A percentile compares a stretch with the other conserved stretches of the same genome.
Conservation (phyloP, 2,329 filamentous ascomycete genomes). For the Xylariaceae sp. region DNA sequence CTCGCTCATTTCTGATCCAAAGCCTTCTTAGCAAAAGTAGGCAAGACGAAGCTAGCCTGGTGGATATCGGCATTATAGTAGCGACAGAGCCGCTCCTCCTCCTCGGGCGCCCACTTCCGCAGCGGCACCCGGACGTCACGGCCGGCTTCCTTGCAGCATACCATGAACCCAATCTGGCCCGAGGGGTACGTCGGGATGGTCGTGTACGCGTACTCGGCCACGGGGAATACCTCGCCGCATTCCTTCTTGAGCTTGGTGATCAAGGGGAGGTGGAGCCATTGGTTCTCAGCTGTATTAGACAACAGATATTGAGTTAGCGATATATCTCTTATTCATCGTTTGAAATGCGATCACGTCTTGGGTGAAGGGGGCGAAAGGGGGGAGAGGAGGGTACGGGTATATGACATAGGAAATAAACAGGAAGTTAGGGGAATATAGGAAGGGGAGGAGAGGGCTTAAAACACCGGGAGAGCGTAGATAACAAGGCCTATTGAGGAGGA, state of each 20-base stretch:
- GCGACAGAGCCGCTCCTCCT: constrained; percentile 86
- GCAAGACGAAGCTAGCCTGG: constrained; percentile 87
- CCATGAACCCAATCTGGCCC: constrained; percentile 99
- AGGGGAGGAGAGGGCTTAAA: neutral
- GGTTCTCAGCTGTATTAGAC: constrained; percentile 75
- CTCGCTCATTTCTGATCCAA: constrained; percentile 44
- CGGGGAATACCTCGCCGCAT: constrained; percentile 95
- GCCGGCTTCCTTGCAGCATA: constrained; percentile 90
- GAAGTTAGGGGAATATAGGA: neutral
- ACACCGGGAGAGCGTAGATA: neutral
- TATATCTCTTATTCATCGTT: neutral
- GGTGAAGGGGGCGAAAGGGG: neutral
- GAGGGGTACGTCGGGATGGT: constrained; percentile 99
- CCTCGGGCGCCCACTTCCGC: constrained; percentile 73
- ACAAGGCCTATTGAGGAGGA: neutral
- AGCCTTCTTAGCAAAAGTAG: constrained; percentile 83
- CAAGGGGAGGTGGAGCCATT: constrained; percentile 94
- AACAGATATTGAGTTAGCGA: constrained; percentile 5
- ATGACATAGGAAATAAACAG: neutral
- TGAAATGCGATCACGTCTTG: neutral
- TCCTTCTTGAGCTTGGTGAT: constrained; percentile 95
- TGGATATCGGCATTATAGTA: constrained; percentile 99
- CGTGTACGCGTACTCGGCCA: constrained; percentile 97
- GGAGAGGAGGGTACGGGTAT: neutral
- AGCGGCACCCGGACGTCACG: constrained; percentile 81